Evolutionary conservation across 1,139 yeast species (phyloP).

Genomic region (Sugiyamaella castrensis): DNA sequence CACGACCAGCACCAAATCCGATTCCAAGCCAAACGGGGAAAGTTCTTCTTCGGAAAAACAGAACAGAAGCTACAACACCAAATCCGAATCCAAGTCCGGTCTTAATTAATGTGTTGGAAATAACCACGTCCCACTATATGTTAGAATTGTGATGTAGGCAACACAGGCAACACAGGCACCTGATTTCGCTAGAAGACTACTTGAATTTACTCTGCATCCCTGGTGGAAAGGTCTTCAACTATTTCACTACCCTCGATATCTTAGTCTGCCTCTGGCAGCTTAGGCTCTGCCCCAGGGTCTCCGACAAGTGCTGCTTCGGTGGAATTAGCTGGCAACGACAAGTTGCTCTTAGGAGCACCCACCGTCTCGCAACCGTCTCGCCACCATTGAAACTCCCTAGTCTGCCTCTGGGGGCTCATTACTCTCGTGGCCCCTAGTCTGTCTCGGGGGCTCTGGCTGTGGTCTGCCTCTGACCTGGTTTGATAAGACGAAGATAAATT

Average conservation of each 20-base stretch:
- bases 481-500: no score
- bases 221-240: no score
- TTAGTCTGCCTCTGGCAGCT: neutral
- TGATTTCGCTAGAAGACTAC: neutral
- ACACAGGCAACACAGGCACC: neutral
- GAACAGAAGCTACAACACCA: conserved; percentile 91
- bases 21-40: conserved; percentile 97
- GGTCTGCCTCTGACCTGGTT: no score
- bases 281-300: neutral
- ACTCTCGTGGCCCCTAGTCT: no score
- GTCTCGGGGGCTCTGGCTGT: no score
- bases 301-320: no score
- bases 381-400: no score
- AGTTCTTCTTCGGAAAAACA: conserved; percentile 87
- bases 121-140: conserved; percentile 84
- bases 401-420: no score
- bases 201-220: no score
- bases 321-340: no score
- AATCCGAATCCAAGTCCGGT: conserved; percentile 98
- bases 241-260: neutral
- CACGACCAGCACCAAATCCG: conserved; percentile 96
- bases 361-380: no score
- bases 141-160: neutral
- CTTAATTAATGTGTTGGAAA: conserved; percentile 90
- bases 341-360: no score